A percentile compares a stretch with the other conserved stretches of the same genome.
These are phyloP conservation scores for Yamadazyma buinensis DNA, from an alignment of 1,139 yeast species.

Conservation along the genomic window DNA sequence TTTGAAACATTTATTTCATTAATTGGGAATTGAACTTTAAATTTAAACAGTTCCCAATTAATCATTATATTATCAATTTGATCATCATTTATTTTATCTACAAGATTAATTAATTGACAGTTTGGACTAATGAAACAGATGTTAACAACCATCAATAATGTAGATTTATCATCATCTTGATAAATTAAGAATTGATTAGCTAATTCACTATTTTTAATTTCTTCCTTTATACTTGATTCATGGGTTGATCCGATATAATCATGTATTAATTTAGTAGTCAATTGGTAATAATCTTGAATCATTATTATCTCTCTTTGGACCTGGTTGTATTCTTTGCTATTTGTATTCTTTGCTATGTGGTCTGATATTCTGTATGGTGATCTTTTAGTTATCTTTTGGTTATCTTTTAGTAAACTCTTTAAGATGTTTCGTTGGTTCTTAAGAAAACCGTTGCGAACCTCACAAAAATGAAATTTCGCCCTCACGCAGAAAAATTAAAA, in stretches of 20 bases:
- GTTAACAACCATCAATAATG: constrained; percentile 10
- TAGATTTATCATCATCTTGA: constrained; percentile 6
- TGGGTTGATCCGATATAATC: constrained; percentile 21
- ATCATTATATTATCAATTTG: constrained; percentile 11
- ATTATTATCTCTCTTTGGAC: too few species aligned
- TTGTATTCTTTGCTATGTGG: too few species aligned
- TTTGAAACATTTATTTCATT: constrained; percentile 20
- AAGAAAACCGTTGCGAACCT: too few species aligned
- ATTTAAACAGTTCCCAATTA: constrained; percentile 12
- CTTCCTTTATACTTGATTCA: constrained; percentile 11
- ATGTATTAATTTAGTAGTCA: constrained; percentile 23
- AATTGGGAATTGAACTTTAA: constrained; percentile 21
- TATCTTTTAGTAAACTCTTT: not conserved
- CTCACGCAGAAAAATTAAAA: too few species aligned
- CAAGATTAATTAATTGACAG: constrained; percentile 24
- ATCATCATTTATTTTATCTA: constrained; percentile 5
- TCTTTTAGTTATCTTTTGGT: too few species aligned
- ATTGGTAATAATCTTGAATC: constrained; percentile 22
- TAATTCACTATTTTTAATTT: constrained; percentile 8
- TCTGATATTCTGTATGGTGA: too few species aligned
- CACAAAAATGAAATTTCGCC: too few species aligned
- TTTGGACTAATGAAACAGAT: constrained; percentile 15
- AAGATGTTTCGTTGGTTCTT: too few species aligned
- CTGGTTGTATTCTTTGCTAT: too few species aligned
- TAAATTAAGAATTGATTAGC: constrained; percentile 17